Base-by-base conservation (phyloP, 1,284 basidiomycete genomes). In the Xanthoconium separans region DNA sequence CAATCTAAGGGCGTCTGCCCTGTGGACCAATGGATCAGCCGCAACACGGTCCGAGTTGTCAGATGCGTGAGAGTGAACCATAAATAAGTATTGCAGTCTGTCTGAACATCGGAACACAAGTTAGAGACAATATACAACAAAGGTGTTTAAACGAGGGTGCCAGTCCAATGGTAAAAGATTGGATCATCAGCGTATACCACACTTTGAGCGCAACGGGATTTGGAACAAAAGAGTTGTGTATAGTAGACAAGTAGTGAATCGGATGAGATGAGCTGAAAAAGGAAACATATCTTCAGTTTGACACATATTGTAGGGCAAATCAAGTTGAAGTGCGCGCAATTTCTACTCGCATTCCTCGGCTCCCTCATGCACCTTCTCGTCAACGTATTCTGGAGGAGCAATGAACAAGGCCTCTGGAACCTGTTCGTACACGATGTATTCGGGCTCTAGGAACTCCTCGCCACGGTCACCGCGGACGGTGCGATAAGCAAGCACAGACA, bases 401-500 rank as follows among this genome's bases (percentile, higher is more conserved):
- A 77, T 72, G 48, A 74, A 67, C 34, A 74, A 68, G 55, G 74
- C 56, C 42, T 72, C 70, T 30, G 66, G 60, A 46, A 65, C 60
- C 30, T 66, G 71, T 22, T 70, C 70, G 49, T 73, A 70, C 24
- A 75, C 59, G 45, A 73, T 59, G 60, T 77, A 75, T 44, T 72
- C 69, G 45, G 61, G 66, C 46, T 65, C 64, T 34, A 68, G 59
- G 40, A 58, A 50, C n/a, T 70, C 62, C 27, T 80, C 76, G 5
- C 74, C 71, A 41, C 63, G 68, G 16, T 64, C 65, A 55, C 80
- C 78, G 9, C 72, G 75, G 68, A 85, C 58, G 34, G 79, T 66
- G 60, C 89, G 85, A 59, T 76, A 79, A 34, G 75, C 62, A 58
- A 91, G 70, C 57, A 91, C 72, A 33, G 75, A 67, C 59, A 90